Percentiles rank a stretch among this genome's conserved stretches.
phyloP scores from a whole-genome alignment of 441 rosid species.

The Croton setiger region DNA sequence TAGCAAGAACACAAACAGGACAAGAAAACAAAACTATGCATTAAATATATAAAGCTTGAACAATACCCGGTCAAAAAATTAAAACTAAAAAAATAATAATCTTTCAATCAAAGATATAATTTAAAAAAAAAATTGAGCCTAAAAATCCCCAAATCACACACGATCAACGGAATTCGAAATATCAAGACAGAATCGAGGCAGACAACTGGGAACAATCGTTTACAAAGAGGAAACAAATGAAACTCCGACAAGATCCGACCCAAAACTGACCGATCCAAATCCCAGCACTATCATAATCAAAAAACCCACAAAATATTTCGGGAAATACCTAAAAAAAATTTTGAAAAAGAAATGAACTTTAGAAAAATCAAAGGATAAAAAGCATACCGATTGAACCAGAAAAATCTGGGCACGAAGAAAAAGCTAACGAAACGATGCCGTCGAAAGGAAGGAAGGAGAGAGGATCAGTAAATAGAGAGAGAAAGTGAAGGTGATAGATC shows the following conservation, averaged over 20 bases:
- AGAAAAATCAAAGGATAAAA: neutral
- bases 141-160: neutral
- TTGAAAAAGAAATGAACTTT: neutral
- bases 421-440: constrained; percentile 10
- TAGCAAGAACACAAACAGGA: neutral
- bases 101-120: constrained; percentile 15
- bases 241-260: constrained; percentile 21
- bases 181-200: neutral
- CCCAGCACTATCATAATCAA: constrained; percentile 6
- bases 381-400: constrained; percentile 27
- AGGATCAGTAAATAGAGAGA: constrained; percentile 28
- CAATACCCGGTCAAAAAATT: neutral
- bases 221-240: neutral
- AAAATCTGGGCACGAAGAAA: constrained; percentile 18
- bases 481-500: constrained; percentile 27
- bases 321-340: constrained; percentile 5
- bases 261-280: constrained; percentile 27
- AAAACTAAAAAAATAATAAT: neutral
- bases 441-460: neutral
- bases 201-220: neutral
- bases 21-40: neutral
- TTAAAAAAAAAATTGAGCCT: neutral
- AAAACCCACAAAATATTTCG: constrained; percentile 8
- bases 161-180: neutral
- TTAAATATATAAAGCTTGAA: neutral